phyloP scores from a whole-genome alignment of 2,329 filamentous ascomycete species.

The Ophiosphaerella narmari region DNA sequence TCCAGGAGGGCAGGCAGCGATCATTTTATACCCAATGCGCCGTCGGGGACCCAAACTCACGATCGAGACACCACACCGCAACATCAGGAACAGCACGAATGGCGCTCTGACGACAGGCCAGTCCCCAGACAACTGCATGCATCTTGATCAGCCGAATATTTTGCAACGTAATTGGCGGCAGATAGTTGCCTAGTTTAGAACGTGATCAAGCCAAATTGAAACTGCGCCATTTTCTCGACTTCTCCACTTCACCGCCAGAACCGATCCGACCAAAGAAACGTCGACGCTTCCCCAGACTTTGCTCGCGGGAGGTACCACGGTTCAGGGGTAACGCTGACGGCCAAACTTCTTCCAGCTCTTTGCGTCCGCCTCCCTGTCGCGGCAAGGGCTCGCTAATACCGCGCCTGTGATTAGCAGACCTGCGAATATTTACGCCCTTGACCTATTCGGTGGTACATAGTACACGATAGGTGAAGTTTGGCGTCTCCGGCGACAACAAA shows the following conservation, averaged over 20 bases:
- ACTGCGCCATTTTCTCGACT: constrained; percentile 38
- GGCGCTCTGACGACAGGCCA: constrained; percentile 30
- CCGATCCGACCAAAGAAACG: constrained; percentile 26
- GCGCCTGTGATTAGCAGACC: constrained; percentile 1
- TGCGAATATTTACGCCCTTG: not conserved
- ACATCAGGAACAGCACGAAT: constrained; percentile 34
- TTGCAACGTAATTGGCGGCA: constrained; percentile 31
- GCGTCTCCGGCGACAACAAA: constrained; percentile 5
- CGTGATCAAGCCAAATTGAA: constrained; percentile 30
- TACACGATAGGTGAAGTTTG: constrained; percentile 13
- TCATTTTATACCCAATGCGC: constrained; percentile 34
- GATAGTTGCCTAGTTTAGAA: constrained; percentile 29
- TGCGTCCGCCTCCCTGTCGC: constrained; percentile 23
- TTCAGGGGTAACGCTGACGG: constrained; percentile 32
- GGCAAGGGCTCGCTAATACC: constrained; percentile 16
- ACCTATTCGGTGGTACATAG: constrained; percentile 3
- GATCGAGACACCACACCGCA: constrained; percentile 38
- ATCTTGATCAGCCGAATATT: constrained; percentile 39
- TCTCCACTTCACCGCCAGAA: constrained; percentile 40
- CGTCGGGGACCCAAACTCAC: constrained; percentile 19
- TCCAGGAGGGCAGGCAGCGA: constrained; percentile 30
- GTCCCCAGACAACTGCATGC: constrained; percentile 35
- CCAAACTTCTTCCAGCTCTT: constrained; percentile 23
- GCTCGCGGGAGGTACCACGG: constrained; percentile 27
- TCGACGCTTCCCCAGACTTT: constrained; percentile 25